Evolutionary conservation across 73 alveolate species (phyloP), one percentile per base, ranked within the genome.

Genomic region (Tetrahymena elliotti): DNA sequence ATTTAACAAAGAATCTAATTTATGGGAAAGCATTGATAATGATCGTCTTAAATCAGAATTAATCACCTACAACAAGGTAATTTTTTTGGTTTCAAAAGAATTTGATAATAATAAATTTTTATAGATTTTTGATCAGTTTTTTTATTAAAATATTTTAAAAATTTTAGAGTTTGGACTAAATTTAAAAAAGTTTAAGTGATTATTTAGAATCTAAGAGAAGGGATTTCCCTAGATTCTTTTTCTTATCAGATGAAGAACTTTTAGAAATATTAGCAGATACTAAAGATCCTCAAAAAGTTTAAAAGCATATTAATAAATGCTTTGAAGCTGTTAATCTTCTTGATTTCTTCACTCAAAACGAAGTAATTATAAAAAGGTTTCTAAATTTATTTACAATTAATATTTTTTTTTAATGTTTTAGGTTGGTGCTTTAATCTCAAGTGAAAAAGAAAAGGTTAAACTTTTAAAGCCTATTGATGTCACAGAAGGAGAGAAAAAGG

Each of bases 181-280:
- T 99, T 37, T 98, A 98, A 95, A 98, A 98, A 97, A 94, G 98
- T 40, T 97, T 99, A 52, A 99, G 97, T 95, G 98, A 96, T 93
- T 99, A 98, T 95, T 96, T 99, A 93, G 99, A 99, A 95, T 98
- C 99, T 52, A 99, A 99, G 97, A 96, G 99, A 97, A 95, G 98
- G 94, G 99, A 98, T 83, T 99, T 99, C 97, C 99, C 99, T 18
- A 95, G 99, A 83, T 99, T 99, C 98, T 99, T 97, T 98, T 99
- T 99, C 99, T 96, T 99, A 95, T 98, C 99, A 33, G 99, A 99
- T 98, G 99, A 98, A 68, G 99, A 98, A 94, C 94, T 98, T 47
- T 96, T 98, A 24, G 99, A 99, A 93, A 98, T 98, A 41, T 96
- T 98, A 94, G 99, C 99, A 53, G 98, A 98, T 95, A 98, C 99